Conservation (phyloP, 257 asterid species). For the Plantago ovata region DNA sequence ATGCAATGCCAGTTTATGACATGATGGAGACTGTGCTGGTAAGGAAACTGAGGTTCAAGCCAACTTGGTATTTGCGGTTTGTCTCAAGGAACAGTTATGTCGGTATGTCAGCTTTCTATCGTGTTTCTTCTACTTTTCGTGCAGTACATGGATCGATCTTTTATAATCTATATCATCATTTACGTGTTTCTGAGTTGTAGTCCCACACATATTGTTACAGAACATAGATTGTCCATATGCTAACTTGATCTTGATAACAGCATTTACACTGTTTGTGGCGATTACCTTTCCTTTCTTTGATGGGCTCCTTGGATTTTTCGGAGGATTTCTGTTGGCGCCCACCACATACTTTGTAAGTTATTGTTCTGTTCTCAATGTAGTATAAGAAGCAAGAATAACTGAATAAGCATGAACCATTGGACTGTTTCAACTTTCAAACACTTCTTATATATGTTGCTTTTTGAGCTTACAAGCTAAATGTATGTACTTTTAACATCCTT, state of each 20-base stretch:
- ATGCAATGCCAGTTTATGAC: slow-evolving; percentile 46
- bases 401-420: too few relatives aligned
- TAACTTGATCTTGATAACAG: slow-evolving; percentile 8
- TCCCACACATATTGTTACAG: too few relatives aligned
- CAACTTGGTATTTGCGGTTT: slow-evolving; percentile 27
- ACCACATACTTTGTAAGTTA: slow-evolving; percentile 30
- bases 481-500: background rate
- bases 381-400: too few relatives aligned
- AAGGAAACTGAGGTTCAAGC: slow-evolving; percentile 30
- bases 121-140: background rate
- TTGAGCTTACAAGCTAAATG: too few relatives aligned
- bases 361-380: background rate
- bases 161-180: too few relatives aligned
- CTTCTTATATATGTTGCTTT: too few relatives aligned
- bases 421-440: too few relatives aligned
- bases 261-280: slow-evolving; percentile 28
- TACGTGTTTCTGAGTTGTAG: too few relatives aligned
- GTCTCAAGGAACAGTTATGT: slow-evolving; percentile 33
- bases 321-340: slow-evolving; percentile 33
- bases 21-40: slow-evolving; percentile 42
- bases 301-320: slow-evolving; percentile 28
- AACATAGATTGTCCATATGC: too few relatives aligned
- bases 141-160: too few relatives aligned
- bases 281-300: slow-evolving; percentile 31
- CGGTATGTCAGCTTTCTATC: slow-evolving; percentile 26